A percentile compares a stretch with the other conserved stretches of the same genome.
phyloP scores from a whole-genome alignment of 31 red algal genomes.

The Asparagopsis taxiformis region DNA sequence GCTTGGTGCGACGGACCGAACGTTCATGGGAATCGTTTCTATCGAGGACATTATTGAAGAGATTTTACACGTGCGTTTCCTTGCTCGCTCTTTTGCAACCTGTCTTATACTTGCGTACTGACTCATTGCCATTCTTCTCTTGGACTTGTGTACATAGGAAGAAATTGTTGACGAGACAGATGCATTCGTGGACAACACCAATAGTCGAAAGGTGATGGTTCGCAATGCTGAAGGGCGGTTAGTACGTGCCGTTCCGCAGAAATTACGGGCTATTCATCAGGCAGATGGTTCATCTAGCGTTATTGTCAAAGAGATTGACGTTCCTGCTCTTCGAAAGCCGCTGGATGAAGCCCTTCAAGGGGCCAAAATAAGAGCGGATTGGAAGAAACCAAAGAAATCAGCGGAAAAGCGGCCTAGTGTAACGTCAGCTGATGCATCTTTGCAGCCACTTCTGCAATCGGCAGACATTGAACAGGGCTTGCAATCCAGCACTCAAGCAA shows the following conservation, averaged over 20 bases:
- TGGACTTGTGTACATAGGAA: conserved; percentile 32
- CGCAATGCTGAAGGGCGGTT: conserved; percentile 68
- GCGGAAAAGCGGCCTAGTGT: neutral
- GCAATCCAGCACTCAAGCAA: too few relatives aligned
- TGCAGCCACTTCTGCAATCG: neutral
- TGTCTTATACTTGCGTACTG: neutral
- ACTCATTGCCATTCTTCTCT: neutral
- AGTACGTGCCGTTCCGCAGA: conserved; percentile 28
- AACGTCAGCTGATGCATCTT: conserved; percentile 3
- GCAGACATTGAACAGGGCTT: conserved; percentile 19
- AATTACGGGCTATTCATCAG: conserved; percentile 8
- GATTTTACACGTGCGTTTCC: conserved; percentile 45
- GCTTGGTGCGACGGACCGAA: conserved; percentile 31
- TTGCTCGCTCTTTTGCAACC: too few relatives aligned
- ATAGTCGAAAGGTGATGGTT: conserved; percentile 58
- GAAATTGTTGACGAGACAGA: conserved; percentile 91
- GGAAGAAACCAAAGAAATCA: conserved; percentile 42
- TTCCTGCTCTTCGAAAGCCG: conserved; percentile 35
- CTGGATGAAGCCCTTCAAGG: conserved; percentile 8
- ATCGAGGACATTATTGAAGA: conserved; percentile 99
- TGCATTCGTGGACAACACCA: conserved; percentile 75
- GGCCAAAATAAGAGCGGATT: conserved; percentile 26
- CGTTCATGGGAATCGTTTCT: conserved; percentile 88
- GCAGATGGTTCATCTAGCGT: conserved; percentile 14
- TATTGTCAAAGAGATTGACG: conserved; percentile 74